Conservation (phyloP, 2,329 filamentous ascomycete genomes). For the Xylaria sp. region DNA sequence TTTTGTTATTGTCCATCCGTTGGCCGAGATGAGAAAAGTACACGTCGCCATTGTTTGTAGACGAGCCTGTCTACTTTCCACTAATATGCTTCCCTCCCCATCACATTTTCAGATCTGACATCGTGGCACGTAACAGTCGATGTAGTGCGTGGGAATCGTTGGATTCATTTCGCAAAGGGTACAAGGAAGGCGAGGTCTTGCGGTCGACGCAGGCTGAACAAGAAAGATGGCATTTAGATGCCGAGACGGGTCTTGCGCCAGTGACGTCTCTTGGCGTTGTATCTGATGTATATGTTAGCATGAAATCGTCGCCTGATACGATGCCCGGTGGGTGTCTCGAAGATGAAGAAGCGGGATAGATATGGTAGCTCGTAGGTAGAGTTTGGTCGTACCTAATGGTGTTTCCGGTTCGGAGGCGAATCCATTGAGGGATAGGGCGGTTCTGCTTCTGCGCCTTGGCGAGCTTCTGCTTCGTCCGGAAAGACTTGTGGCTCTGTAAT, state of each 20-base stretch:
- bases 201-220: constrained; percentile 48
- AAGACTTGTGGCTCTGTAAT: constrained; percentile 96
- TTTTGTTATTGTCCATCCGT: constrained; percentile 23
- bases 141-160: constrained; percentile 39
- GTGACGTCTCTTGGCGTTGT: constrained; percentile 99
- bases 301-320: background rate
- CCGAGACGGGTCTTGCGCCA: constrained; percentile 99
- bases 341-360: constrained; percentile 10
- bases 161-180: constrained; percentile 25
- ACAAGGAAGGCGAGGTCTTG: constrained; percentile 26
- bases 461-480: constrained; percentile 99
- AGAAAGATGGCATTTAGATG: constrained; percentile 79
- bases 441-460: constrained; percentile 99
- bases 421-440: constrained; percentile 99
- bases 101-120: constrained; percentile 26
- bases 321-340: background rate
- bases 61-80: constrained; percentile 19
- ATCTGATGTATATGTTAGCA: constrained; percentile 66
- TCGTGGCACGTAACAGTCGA: constrained; percentile 33
- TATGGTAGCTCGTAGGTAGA: background rate
- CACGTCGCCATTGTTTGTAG: constrained; percentile 18
- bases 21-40: constrained; percentile 10
- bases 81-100: constrained; percentile 5
- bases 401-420: constrained; percentile 97
- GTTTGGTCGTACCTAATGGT: constrained; percentile 88